phyloP scores from a whole-genome alignment of 2,329 filamentous ascomycete species.

The Ceratocystis cacaofunesta region DNA sequence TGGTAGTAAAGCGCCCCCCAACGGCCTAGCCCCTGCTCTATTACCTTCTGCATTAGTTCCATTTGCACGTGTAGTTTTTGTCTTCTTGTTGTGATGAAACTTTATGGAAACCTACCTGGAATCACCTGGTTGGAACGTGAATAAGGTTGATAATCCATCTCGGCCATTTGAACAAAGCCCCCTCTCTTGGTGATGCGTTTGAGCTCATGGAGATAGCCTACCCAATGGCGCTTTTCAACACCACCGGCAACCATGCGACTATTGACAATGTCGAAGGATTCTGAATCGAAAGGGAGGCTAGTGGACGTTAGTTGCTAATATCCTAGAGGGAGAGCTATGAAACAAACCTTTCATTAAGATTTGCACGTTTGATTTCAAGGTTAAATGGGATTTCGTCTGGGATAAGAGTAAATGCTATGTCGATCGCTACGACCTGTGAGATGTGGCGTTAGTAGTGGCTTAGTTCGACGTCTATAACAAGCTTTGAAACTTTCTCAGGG shows the following conservation, averaged over 20 bases:
- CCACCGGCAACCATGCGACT: slow-evolving; percentile 59
- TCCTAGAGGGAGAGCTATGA: no score
- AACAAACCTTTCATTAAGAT: slow-evolving; percentile 48
- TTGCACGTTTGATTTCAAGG: slow-evolving; percentile 56
- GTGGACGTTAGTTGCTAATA: background rate
- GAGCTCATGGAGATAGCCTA: slow-evolving; percentile 61
- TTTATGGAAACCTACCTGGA: slow-evolving; percentile 31
- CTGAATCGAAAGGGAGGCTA: slow-evolving; percentile 52
- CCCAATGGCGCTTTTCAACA: slow-evolving; percentile 59
- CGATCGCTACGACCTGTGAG: slow-evolving; percentile 6
- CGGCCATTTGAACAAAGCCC: slow-evolving; percentile 81
- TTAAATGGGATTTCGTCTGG: slow-evolving; percentile 51
- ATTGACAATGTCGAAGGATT: slow-evolving; percentile 70
- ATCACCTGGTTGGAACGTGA: slow-evolving; percentile 70
- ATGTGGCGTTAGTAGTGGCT: background rate
- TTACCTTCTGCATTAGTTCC: background rate
- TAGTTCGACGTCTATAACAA: no score
- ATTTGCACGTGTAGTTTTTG: background rate
- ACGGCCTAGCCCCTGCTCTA: background rate
- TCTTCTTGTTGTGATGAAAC: background rate
- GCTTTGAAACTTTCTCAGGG: no score
- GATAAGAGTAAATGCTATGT: slow-evolving; percentile 22
- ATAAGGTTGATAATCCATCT: slow-evolving; percentile 72
- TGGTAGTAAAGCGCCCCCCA: slow-evolving; percentile 18
- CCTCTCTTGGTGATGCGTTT: slow-evolving; percentile 54